Base-by-base conservation (phyloP, 148 eudicot genomes). In the Agrostemma githago region DNA sequence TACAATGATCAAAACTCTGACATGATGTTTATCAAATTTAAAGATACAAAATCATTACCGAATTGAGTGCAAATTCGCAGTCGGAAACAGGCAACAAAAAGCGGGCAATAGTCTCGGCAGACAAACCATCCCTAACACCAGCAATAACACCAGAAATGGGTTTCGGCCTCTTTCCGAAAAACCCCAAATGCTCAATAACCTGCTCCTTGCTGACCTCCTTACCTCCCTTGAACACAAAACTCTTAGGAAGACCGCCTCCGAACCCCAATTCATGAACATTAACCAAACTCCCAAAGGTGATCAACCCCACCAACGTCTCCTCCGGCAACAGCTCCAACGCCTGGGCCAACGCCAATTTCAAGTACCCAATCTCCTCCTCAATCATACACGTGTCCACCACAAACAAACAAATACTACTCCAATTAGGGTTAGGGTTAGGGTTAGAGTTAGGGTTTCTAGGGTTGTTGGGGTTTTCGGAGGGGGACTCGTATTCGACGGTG, bases 1-100 rank as follows among this genome's bases (percentile, higher is more conserved):
- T 60, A 61, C 37, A 21, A 4, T 8, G 26, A 20, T 26, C 38
- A 65, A 40, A 16, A 21, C 14, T 62, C 3, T 40, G 34, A 34
- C 66, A 6, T 20, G 12, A 57, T 15, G 61, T 3, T 3, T 16
- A 73, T 8, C 10, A 20, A 20, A 21, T 37, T 14, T 14, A 71
- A 77, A 10, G 34, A 26, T 26, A 26, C 1, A 14, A 51, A 59
- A 62, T 66, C 44, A 68, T 71, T 90, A 95, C 98, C 97, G 97
- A 77, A 77, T 95, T 85, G 71, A 95, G 86, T 0, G 81, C 84
- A 64, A 95, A 95, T 77, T 87, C 98, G 70, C 98, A 92, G 38
- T 95, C 93, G 0, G 98, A 92, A 8, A 92, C 96, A 7, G 94
- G 97, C 82, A 95, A 77, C 87, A 95, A 81, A 63, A 95, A 90